phyloP scores from a whole-genome alignment of 768 basidiomycete genomes.

The Psilocybe cyanescens region DNA sequence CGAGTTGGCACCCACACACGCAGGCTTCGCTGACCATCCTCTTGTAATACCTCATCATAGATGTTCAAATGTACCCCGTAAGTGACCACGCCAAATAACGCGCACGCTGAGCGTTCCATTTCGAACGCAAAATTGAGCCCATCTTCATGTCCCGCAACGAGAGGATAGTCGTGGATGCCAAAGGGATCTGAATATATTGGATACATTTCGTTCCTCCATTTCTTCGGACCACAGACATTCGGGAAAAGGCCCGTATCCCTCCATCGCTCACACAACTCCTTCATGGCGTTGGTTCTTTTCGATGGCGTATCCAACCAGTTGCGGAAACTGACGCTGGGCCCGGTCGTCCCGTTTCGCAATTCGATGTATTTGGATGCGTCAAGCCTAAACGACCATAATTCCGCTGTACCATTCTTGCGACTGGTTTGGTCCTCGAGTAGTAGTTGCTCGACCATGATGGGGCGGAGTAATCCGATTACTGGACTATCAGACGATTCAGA shows the following conservation, averaged over 20 bases:
- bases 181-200: constrained; percentile 75
- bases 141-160: constrained; percentile 33
- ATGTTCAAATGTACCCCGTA: constrained; percentile 93
- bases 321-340: constrained; percentile 54
- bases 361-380: constrained; percentile 30
- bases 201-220: constrained; percentile 90
- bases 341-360: constrained; percentile 27
- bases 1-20: constrained; percentile 89
- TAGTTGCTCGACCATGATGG: constrained; percentile 58
- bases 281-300: constrained; percentile 65
- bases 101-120: constrained; percentile 89
- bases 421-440: constrained; percentile 49
- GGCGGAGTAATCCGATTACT: constrained; percentile 54
- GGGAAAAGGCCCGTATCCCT: constrained; percentile 64
- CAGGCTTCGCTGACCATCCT: constrained; percentile 42
- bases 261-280: constrained; percentile 76
- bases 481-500: constrained; percentile 3
- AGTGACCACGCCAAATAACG: constrained; percentile 87
- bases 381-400: constrained; percentile 44
- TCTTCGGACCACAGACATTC: constrained; percentile 69
- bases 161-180: constrained; percentile 54
- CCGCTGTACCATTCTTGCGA: constrained; percentile 27
- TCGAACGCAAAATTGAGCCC: constrained; percentile 75
- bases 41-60: constrained; percentile 48
- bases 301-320: constrained; percentile 53